Evolutionary conservation across 2,329 filamentous ascomycete genomes (phyloP).

Genomic region (Monosporascus sp.): DNA sequence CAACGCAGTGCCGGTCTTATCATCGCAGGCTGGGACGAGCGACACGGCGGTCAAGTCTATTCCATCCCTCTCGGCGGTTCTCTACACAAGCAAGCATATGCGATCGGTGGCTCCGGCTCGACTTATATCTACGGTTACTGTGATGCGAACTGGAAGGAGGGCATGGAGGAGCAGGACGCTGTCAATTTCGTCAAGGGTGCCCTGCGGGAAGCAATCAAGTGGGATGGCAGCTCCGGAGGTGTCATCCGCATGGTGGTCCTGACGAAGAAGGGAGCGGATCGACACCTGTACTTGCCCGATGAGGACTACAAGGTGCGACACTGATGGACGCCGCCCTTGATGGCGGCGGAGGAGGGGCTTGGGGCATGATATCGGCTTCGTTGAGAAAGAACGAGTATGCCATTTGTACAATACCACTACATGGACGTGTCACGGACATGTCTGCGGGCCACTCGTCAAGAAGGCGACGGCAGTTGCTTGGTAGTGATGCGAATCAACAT

Average conservation of each 20-base stretch:
- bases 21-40: constrained; percentile 95
- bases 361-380: neutral
- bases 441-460: neutral
- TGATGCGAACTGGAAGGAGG: constrained; percentile 91
- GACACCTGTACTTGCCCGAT: constrained; percentile 94
- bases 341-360: too few species aligned
- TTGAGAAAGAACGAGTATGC: constrained; percentile 8
- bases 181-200: constrained; percentile 90
- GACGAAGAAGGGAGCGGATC: constrained; percentile 80
- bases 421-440: neutral
- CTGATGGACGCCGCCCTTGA: constrained; percentile 39
- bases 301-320: constrained; percentile 74
- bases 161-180: constrained; percentile 88
- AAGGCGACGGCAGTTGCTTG: neutral
- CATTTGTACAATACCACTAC: constrained; percentile 4
- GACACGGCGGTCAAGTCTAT: constrained; percentile 95
- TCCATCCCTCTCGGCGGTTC: constrained; percentile 94
- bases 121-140: constrained; percentile 99
- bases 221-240: constrained; percentile 97
- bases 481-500: neutral
- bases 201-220: constrained; percentile 93
- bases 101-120: constrained; percentile 93
- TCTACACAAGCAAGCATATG: constrained; percentile 93
- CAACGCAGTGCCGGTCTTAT: constrained; percentile 79
- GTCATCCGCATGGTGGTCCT: constrained; percentile 97